These are phyloP conservation scores for Tetrahymena malaccensis DNA, from an alignment of 73 alveolate species.

Conservation along the genomic window DNA sequence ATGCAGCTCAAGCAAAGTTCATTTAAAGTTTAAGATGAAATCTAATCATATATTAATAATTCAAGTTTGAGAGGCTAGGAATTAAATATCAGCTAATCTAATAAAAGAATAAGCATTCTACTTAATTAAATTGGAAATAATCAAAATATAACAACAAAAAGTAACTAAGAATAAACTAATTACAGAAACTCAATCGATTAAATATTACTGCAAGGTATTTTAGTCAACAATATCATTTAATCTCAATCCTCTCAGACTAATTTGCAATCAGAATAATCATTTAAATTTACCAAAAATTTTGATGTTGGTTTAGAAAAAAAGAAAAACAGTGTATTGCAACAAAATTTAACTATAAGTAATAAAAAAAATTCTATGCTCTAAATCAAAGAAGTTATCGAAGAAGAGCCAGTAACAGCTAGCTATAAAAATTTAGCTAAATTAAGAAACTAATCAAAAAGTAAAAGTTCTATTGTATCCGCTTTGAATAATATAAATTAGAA, in stretches of 20 bases:
- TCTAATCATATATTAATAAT: too few relatives aligned
- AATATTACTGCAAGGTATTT: not conserved
- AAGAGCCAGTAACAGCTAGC: not conserved
- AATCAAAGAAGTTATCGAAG: not conserved
- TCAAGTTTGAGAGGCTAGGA: not conserved
- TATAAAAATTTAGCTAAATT: too few relatives aligned
- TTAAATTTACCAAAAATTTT: too few relatives aligned
- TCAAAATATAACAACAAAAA: not conserved
- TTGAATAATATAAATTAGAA: too few relatives aligned
- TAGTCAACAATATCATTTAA: not conserved
- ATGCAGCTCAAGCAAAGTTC: not conserved
- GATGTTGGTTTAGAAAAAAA: not conserved
- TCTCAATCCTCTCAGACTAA: not conserved
- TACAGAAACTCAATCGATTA: not conserved
- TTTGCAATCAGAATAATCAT: not conserved
- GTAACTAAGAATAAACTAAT: not conserved
- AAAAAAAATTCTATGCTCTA: not conserved
- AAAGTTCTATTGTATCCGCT: too few relatives aligned
- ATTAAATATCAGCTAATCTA: not conserved
- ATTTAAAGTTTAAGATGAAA: not conserved
- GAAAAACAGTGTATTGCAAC: not conserved
- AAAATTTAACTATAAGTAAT: too few relatives aligned
- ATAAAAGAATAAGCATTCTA: not conserved
- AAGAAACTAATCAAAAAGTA: too few relatives aligned
- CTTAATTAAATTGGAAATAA: not conserved